Conservation (phyloP, 768 basidiomycete species). For the Boletales sp. region DNA sequence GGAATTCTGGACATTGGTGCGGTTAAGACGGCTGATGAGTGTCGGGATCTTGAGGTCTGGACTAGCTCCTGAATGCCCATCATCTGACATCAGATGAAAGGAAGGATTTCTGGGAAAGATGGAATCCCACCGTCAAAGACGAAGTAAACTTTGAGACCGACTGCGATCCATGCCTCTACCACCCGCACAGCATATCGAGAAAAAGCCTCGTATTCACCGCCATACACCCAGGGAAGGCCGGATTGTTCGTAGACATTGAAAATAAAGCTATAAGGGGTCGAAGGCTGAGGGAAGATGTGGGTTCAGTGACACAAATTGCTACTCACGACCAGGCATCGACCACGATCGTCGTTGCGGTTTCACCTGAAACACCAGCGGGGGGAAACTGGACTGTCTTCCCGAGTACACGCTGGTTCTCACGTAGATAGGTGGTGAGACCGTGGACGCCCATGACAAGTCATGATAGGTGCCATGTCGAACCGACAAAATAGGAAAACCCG, state of each 20-base stretch:
- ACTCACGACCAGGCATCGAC: constrained; percentile 90
- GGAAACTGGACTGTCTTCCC: constrained; percentile 35
- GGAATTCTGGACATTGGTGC: constrained; percentile 56
- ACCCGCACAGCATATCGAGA: constrained; percentile 43
- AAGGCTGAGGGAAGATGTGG: constrained; percentile 4
- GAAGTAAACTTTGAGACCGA: constrained; percentile 64
- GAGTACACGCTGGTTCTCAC: constrained; percentile 41
- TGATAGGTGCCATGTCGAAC: background rate
- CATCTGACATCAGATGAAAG: constrained; percentile 9
- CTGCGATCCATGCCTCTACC: constrained; percentile 62
- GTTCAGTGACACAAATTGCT: background rate
- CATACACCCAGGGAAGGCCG: constrained; percentile 78
- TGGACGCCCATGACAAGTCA: constrained; percentile 45
- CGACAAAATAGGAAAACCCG: constrained; percentile 3
- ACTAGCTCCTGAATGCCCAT: constrained; percentile 49
- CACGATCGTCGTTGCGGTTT: constrained; percentile 47
- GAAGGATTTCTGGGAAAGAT: constrained; percentile 14
- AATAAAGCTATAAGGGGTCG: constrained; percentile 55
- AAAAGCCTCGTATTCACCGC: constrained; percentile 72
- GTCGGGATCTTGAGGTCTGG: constrained; percentile 75
- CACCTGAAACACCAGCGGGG: background rate
- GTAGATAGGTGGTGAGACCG: constrained; percentile 50
- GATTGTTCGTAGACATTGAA: constrained; percentile 61
- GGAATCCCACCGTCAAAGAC: constrained; percentile 71
- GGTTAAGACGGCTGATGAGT: constrained; percentile 51